Evolutionary conservation across 768 basidiomycete genomes (phyloP).

Genomic region (Pholiota molesta): DNA sequence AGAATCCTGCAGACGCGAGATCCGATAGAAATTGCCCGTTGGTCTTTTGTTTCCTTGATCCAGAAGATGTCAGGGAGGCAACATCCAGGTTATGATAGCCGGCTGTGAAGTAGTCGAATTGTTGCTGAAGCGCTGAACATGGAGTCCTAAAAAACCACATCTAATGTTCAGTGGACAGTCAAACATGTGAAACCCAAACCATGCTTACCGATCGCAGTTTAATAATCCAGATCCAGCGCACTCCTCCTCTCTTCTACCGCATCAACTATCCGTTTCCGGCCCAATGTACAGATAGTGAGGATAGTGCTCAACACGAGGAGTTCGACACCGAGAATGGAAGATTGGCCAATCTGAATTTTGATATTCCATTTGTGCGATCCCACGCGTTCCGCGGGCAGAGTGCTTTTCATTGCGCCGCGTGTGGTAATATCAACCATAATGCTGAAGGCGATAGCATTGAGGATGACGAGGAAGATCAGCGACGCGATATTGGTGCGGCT

Average conservation of each 20-base stretch:
- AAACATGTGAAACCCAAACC: too few relatives aligned
- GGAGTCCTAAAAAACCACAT: neutral
- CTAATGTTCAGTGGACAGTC: neutral
- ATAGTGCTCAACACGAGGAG: slow-evolving; percentile 17
- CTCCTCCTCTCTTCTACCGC: slow-evolving; percentile 10
- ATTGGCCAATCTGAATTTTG: slow-evolving; percentile 30
- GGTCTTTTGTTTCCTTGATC: neutral
- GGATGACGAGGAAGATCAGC: slow-evolving; percentile 22
- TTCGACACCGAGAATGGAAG: slow-evolving; percentile 25
- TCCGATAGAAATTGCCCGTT: neutral
- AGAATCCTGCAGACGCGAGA: too few relatives aligned
- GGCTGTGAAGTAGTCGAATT: neutral
- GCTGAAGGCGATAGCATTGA: slow-evolving; percentile 26
- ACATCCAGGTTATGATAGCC: neutral
- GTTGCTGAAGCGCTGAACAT: neutral
- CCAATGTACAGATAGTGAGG: slow-evolving; percentile 16
- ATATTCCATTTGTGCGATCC: slow-evolving; percentile 30
- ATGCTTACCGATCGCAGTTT: neutral
- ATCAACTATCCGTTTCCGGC: slow-evolving; percentile 11
- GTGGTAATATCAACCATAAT: slow-evolving; percentile 31
- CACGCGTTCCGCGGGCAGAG: slow-evolving; percentile 26
- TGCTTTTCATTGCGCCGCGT: slow-evolving; percentile 24
- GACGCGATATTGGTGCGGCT: slow-evolving; percentile 17
- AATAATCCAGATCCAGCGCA: slow-evolving; percentile 13
- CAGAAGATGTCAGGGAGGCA: neutral